Percentiles rank a stretch among this genome's conserved stretches.
Evolutionary conservation across 2,329 filamentous ascomycete species (phyloP).

Genomic region (Penicillium sp.): DNA sequence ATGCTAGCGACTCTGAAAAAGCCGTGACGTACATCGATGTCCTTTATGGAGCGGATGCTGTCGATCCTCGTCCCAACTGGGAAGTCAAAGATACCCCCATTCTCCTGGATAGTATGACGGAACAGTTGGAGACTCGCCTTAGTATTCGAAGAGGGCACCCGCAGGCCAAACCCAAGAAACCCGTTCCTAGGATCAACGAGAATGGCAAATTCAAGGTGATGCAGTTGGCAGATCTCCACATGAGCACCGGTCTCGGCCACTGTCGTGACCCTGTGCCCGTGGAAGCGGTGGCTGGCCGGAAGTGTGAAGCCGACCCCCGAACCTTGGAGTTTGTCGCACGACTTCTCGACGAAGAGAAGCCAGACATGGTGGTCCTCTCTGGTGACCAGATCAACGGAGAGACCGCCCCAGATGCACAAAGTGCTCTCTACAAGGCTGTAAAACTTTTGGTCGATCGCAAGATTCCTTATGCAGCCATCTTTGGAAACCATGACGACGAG

Average conservation of each 20-base stretch:
- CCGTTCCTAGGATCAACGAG: conserved; percentile 73
- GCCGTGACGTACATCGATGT: conserved; percentile 81
- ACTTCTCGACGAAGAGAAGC: conserved; percentile 87
- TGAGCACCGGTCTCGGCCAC: conserved; percentile 81
- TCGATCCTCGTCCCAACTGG: conserved; percentile 87
- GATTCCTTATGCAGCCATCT: conserved; percentile 90
- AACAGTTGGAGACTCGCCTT: conserved; percentile 68
- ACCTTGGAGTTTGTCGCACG: conserved; percentile 84
- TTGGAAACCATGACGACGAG: conserved; percentile 97
- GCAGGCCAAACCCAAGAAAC: conserved; percentile 60
- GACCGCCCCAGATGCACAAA: conserved; percentile 85
- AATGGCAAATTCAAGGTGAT: conserved; percentile 97
- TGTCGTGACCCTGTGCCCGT: conserved; percentile 85
- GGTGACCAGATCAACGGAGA: conserved; percentile 97
- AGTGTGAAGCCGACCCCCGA: conserved; percentile 86
- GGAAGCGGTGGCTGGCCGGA: conserved; percentile 63
- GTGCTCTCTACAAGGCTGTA: conserved; percentile 89
- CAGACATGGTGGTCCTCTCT: conserved; percentile 85
- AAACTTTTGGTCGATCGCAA: conserved; percentile 79
- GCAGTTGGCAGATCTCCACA: conserved; percentile 89
- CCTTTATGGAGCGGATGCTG: conserved; percentile 84
- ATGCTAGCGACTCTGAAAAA: conserved; percentile 70
- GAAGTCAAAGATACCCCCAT: conserved; percentile 71
- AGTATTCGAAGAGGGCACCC: conserved; percentile 73
- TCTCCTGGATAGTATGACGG: conserved; percentile 61